Conservation (phyloP, 257 asterid genomes). For the Solanum arcanum region DNA sequence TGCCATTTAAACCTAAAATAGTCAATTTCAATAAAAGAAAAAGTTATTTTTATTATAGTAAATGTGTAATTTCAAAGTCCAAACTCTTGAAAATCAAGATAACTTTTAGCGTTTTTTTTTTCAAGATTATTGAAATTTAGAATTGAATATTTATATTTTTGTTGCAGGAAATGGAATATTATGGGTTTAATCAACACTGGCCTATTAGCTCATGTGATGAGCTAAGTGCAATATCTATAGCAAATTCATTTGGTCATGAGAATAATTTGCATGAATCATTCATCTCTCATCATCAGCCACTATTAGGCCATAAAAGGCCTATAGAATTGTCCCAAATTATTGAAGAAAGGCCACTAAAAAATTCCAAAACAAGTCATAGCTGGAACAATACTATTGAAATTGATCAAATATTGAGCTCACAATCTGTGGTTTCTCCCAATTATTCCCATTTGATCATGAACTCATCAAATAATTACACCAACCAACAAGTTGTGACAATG, state of each 20-base stretch:
- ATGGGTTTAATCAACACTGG: slow-evolving; percentile 45
- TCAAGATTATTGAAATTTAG: neutral
- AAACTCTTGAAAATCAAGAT: neutral
- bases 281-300: slow-evolving; percentile 12
- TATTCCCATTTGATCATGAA: slow-evolving; percentile 10
- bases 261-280: neutral
- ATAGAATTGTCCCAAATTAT: slow-evolving; percentile 10
- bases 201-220: slow-evolving; percentile 36
- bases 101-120: neutral
- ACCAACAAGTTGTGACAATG: slow-evolving; percentile 14
- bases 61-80: neutral
- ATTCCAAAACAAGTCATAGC: slow-evolving; percentile 20
- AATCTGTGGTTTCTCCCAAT: slow-evolving; percentile 1
- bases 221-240: slow-evolving; percentile 17
- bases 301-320: slow-evolving; percentile 22
- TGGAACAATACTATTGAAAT: slow-evolving; percentile 9
- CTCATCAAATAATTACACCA: slow-evolving; percentile 5
- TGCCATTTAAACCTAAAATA: neutral
- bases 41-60: neutral
- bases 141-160: neutral
- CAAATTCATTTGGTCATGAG: slow-evolving; percentile 18
- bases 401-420: slow-evolving; percentile 4
- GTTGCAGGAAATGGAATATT: slow-evolving; percentile 51
- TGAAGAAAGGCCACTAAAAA: slow-evolving; percentile 35
- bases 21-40: neutral